phyloP scores from a whole-genome alignment of 257 asterid genomes.

The Orobanche coerulescens region DNA sequence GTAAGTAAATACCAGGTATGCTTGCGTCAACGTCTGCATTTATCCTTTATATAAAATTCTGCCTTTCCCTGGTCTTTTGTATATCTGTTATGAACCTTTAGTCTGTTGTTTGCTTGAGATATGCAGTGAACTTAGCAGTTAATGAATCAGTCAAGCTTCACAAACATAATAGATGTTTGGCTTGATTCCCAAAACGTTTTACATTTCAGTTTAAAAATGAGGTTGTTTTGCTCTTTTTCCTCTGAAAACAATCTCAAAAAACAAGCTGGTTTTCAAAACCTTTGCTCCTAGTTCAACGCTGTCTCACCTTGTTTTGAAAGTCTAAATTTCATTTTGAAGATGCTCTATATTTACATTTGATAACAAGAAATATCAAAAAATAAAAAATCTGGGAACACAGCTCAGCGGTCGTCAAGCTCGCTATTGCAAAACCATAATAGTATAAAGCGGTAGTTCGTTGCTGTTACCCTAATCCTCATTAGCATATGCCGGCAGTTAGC shows the following conservation, averaged over 20 bases:
- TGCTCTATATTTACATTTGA: background rate
- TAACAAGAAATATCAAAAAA: background rate
- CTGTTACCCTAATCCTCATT: too few species aligned
- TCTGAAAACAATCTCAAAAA: background rate
- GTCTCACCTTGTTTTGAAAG: too few species aligned
- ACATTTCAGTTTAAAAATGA: background rate
- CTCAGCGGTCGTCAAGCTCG: too few species aligned
- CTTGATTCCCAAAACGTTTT: background rate
- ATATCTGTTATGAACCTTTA: background rate
- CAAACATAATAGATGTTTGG: background rate
- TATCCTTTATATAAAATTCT: background rate
- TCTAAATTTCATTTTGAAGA: background rate
- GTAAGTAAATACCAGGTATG: constrained; percentile 87
- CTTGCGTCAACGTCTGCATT: constrained; percentile 4
- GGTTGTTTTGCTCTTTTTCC: background rate
- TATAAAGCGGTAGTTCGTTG: too few species aligned
- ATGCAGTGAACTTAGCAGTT: background rate
- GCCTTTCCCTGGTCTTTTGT: constrained; percentile 3
- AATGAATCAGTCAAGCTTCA: constrained; percentile 6
- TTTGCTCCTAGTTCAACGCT: background rate
- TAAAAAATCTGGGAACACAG: too few species aligned
- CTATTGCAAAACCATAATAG: too few species aligned
- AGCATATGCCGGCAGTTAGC: too few species aligned
- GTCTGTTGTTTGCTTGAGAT: background rate
- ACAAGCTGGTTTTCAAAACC: background rate